Percentiles rank a stretch among this genome's conserved stretches.
Evolutionary conservation across 257 asterid species (phyloP).

Genomic region (Penstemon newberryi): DNA sequence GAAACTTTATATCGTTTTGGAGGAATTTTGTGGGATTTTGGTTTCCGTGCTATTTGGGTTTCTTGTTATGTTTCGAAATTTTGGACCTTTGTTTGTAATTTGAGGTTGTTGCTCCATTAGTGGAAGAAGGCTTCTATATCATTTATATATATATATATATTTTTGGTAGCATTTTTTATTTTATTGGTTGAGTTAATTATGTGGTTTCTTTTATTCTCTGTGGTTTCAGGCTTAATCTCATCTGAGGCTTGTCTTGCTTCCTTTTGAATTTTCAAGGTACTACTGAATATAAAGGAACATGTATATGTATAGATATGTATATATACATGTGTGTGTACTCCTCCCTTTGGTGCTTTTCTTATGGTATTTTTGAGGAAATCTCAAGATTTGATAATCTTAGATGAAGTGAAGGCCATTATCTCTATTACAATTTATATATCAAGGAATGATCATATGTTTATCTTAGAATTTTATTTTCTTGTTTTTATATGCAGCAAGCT

Average conservation of each 20-base stretch:
- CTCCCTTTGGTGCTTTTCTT: too few relatives aligned
- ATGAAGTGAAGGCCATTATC: neutral
- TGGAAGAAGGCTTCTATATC: neutral
- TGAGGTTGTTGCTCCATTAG: too few relatives aligned
- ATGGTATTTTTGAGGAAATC: slow-evolving; percentile 9
- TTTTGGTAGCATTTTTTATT: slow-evolving; percentile 5
- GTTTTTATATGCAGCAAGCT: slow-evolving; percentile 34
- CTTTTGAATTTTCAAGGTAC: slow-evolving; percentile 24
- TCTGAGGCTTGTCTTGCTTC: slow-evolving; percentile 16
- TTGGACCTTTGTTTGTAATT: neutral
- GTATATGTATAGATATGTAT: neutral
- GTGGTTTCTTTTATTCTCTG: neutral
- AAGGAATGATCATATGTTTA: too few relatives aligned
- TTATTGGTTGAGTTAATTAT: slow-evolving; percentile 6
- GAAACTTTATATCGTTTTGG: neutral
- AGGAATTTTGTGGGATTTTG: neutral
- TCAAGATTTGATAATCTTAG: slow-evolving; percentile 3
- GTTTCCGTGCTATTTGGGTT: slow-evolving; percentile 3
- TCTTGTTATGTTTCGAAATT: slow-evolving; percentile 9
- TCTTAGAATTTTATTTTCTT: neutral
- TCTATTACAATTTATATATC: too few relatives aligned
- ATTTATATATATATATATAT: slow-evolving; percentile 8
- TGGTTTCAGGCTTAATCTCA: slow-evolving; percentile 24
- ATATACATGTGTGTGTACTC: neutral
- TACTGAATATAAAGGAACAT: neutral